phyloP scores from a whole-genome alignment of 768 basidiomycete genomes.

The Termitomyces heimii region DNA sequence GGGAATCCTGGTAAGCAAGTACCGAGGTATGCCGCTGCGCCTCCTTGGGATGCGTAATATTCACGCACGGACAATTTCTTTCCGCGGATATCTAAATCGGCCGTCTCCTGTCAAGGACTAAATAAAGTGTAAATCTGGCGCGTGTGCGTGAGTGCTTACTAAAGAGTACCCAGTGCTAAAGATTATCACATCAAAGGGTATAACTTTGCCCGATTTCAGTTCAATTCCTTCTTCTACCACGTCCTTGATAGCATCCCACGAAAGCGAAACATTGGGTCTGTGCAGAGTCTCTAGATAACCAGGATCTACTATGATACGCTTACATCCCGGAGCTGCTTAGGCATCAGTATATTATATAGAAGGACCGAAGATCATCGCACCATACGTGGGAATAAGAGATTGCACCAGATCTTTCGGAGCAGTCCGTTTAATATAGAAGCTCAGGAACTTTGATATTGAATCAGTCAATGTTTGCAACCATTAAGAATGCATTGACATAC shows the following conservation, averaged over 20 bases:
- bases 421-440: conserved; percentile 37
- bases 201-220: conserved; percentile 39
- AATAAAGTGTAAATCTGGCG: background rate
- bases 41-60: conserved; percentile 42
- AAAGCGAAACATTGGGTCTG: conserved; percentile 45
- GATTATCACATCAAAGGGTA: conserved; percentile 52
- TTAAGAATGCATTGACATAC: conserved; percentile 16
- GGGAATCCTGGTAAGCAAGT: conserved; percentile 51
- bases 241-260: conserved; percentile 41
- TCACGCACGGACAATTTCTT: conserved; percentile 35
- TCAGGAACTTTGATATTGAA: conserved; percentile 25
- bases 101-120: conserved; percentile 25
- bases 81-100: conserved; percentile 33
- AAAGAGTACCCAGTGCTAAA: conserved; percentile 50
- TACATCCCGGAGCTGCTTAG: conserved; percentile 46
- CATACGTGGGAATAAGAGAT: conserved; percentile 45
- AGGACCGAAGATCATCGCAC: conserved; percentile 23
- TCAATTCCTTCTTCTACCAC: conserved; percentile 45
- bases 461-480: background rate
- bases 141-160: conserved; percentile 11
- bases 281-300: conserved; percentile 49
- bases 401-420: conserved; percentile 44
- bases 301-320: conserved; percentile 57
- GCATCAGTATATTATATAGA: background rate
- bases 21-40: conserved; percentile 48